A percentile compares a stretch with the other conserved stretches of the same genome.
Evolutionary conservation across 2,329 filamentous ascomycete species (phyloP).

Genomic region (Hymenoscyphus fraxineus): DNA sequence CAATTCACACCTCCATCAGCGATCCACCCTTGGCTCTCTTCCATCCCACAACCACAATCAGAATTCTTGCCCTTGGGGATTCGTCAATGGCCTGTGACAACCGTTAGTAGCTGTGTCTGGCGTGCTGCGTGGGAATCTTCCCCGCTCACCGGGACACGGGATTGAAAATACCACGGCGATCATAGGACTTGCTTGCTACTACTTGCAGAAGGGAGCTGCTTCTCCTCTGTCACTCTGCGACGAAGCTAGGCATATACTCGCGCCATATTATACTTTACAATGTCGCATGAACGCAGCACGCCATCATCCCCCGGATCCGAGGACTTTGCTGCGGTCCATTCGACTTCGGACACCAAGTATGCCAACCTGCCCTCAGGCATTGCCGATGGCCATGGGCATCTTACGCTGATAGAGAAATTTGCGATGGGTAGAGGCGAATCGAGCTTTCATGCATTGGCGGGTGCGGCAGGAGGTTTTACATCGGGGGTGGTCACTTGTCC

Average conservation of each 20-base stretch:
- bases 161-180: constrained; percentile 29
- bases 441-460: constrained; percentile 78
- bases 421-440: constrained; percentile 53
- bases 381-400: constrained; percentile 20
- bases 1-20: constrained; percentile 1
- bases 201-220: constrained; percentile 22
- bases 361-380: constrained; percentile 15
- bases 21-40: not conserved
- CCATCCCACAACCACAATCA: not conserved
- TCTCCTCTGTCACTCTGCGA: constrained; percentile 40
- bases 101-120: constrained; percentile 50
- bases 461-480: constrained; percentile 84
- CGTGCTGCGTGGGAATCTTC: constrained; percentile 56
- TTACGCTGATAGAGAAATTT: constrained; percentile 53
- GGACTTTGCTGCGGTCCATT: constrained; percentile 27
- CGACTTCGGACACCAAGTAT: constrained; percentile 23
- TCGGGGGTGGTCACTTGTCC: constrained; percentile 95
- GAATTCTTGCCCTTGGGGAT: constrained; percentile 17
- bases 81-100: constrained; percentile 55
- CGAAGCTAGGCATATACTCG: constrained; percentile 38
- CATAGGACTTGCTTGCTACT: constrained; percentile 18
- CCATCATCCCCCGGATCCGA: constrained; percentile 31
- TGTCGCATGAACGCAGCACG: constrained; percentile 43
- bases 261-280: constrained; percentile 37
- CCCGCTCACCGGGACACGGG: constrained; percentile 52